phyloP scores from a whole-genome alignment of 2,329 filamentous ascomycete species.

The Aspergillus tamarii region DNA sequence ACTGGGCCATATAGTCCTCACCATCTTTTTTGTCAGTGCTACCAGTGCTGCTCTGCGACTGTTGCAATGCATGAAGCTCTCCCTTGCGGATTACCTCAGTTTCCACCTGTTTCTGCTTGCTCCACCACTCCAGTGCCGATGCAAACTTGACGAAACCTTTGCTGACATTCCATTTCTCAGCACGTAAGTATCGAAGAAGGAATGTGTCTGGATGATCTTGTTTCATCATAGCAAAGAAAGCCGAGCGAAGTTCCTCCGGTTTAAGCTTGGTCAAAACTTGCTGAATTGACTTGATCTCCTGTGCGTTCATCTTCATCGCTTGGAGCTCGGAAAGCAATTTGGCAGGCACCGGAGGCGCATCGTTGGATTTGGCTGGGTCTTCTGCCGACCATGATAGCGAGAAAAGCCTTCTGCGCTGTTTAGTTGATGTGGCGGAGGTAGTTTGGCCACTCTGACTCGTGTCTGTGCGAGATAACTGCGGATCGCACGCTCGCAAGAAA shows the following conservation, averaged over 20 bases:
- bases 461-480: constrained; percentile 59
- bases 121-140: constrained; percentile 86
- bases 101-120: constrained; percentile 80
- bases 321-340: constrained; percentile 24
- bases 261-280: constrained; percentile 73
- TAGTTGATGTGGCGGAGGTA: constrained; percentile 25
- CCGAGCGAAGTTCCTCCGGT: constrained; percentile 73
- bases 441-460: constrained; percentile 22
- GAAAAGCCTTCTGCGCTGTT: constrained; percentile 38
- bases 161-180: constrained; percentile 89
- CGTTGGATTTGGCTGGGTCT: constrained; percentile 58
- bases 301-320: constrained; percentile 22
- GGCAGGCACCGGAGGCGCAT: constrained; percentile 51
- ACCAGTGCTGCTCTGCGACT: constrained; percentile 58
- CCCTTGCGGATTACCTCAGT: constrained; percentile 78
- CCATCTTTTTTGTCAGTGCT: constrained; percentile 65
- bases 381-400: constrained; percentile 44
- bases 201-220: constrained; percentile 88
- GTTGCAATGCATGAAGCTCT: constrained; percentile 65
- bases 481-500: constrained; percentile 67
- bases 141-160: constrained; percentile 90
- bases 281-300: constrained; percentile 75
- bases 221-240: constrained; percentile 89
- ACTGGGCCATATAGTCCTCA: constrained; percentile 77
- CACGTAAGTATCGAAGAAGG: constrained; percentile 76